Percentiles rank a stretch among this genome's conserved stretches.
Evolutionary conservation across 257 asterid genomes (phyloP).

Genomic region (Nicotiana attenuata): DNA sequence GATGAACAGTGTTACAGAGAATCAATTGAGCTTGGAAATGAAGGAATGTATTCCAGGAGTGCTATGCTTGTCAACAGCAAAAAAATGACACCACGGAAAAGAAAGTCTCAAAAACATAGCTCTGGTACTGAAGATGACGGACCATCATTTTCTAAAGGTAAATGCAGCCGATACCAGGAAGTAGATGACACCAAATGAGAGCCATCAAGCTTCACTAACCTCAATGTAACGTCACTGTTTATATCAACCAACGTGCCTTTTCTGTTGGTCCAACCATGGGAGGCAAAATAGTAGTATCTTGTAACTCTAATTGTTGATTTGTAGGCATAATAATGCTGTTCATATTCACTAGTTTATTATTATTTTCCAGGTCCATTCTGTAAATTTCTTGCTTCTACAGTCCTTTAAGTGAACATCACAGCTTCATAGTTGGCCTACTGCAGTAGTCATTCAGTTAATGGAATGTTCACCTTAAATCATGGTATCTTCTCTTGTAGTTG

Average conservation of each 20-base stretch:
- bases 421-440: not conserved
- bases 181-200: not conserved
- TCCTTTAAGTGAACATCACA: not conserved
- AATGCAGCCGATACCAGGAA: not conserved
- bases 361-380: not conserved
- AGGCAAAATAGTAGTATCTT: not conserved
- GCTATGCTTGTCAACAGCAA: not conserved
- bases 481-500: not conserved
- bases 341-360: not conserved
- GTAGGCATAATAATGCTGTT: not conserved
- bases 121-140: not conserved
- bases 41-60: not conserved
- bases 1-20: not conserved
- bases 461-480: not conserved
- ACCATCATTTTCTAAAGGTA: not conserved
- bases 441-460: not conserved
- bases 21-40: not conserved
- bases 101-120: not conserved
- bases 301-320: not conserved
- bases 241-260: not conserved
- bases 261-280: not conserved
- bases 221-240: not conserved
- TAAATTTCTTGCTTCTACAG: not conserved
- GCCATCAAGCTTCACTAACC: not conserved
- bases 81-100: not conserved